Base-by-base conservation (phyloP, 2,329 filamentous ascomycete genomes). In the Teratosphaeria viscida region DNA sequence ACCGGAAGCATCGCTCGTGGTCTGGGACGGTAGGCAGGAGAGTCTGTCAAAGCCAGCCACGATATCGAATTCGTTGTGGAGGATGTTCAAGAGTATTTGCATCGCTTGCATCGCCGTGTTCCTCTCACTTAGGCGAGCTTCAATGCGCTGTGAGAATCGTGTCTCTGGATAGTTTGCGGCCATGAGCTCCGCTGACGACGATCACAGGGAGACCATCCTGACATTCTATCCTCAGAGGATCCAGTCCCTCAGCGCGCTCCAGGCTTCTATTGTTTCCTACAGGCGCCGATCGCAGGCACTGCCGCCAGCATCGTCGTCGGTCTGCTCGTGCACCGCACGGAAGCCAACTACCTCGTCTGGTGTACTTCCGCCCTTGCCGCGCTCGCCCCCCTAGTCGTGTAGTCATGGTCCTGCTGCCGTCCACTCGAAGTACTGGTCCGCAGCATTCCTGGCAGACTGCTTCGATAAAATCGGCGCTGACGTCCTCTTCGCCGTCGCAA, bases 221-320 rank as follows among this genome's bases (percentile, higher is more conserved):
- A 89, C 86, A 4, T 89, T 86, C 71, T 87, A 62, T 72, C 89
- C 83, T 72, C 86, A 89, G 71, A 80, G 85, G 63, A 88, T 82
- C 68, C 84, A 86, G 65, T 81, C 79, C 0, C 77, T 84, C 1
- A 79, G 77, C 0, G 76, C 85, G 0, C 75, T 88, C n/a, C 81
- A 87, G 63, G 88, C 86, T 0, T 87, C 85, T 12, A 70, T 89
- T 8, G 85, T 2, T 89, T 88, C 69, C 77, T 89, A 8, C 86
- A 86, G 73, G 68, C 69, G 16, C 72, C 73, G 0, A 62, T 79
- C 12, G 66, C 72, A 1, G 77, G 76, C 0, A 68, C 74, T 0
- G 55, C 77, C 1, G 70, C 71, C 2, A 81, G 79, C 58, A 56
- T 82, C 10, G 67, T 74, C 6, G 78, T 78, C 23, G 80, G 79